phyloP scores from a whole-genome alignment of 345 rosid genomes.

The Acer campestre region DNA sequence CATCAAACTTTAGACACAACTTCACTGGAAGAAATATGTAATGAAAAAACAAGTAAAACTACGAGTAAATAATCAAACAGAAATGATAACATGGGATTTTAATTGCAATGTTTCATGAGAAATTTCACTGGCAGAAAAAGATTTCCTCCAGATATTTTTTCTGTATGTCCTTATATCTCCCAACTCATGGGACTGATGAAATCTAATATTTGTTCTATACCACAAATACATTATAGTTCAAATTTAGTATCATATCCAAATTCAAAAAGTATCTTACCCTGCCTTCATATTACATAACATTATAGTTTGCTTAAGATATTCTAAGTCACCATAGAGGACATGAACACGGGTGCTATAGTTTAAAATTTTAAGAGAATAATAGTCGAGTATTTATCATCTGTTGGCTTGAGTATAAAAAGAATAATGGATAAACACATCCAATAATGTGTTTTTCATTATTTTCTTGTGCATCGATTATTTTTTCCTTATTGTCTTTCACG shows the following conservation, averaged over 20 bases:
- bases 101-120: neutral
- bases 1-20: constrained; percentile 17
- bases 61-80: neutral
- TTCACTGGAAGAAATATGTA: constrained; percentile 4
- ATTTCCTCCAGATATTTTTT: neutral
- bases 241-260: no score
- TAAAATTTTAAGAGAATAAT: neutral
- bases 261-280: no score
- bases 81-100: neutral
- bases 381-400: neutral
- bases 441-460: neutral
- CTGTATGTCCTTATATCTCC: neutral
- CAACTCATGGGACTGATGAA: neutral
- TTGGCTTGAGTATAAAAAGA: neutral
- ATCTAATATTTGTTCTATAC: no score
- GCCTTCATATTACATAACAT: neutral
- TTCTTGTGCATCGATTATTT: neutral
- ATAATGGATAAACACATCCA: neutral
- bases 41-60: neutral
- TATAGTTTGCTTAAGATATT: neutral
- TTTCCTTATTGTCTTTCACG: neutral
- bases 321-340: neutral
- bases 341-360: neutral
- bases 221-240: no score
- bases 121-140: neutral